These are phyloP conservation scores for Phytophthora sp. DNA, from an alignment of 352 stramenopile species.

Conservation along the genomic window DNA sequence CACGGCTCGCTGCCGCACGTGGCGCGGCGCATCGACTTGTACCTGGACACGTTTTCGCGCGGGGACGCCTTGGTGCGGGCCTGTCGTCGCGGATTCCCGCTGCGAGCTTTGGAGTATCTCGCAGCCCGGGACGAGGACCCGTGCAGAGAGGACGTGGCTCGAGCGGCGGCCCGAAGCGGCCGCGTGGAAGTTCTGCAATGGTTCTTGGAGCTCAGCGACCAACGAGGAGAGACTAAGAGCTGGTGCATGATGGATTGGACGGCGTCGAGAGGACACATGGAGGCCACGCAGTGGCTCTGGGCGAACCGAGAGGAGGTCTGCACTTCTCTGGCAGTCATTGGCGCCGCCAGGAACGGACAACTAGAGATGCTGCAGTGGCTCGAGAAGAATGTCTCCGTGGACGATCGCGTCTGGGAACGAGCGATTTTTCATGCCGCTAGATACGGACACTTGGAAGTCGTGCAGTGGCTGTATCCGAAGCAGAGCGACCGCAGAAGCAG, in stretches of 20 bases:
- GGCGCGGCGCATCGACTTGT: neutral
- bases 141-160: neutral
- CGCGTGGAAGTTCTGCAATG: constrained; percentile 21
- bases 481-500: constrained; percentile 5
- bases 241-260: constrained; percentile 12
- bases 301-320: constrained; percentile 9
- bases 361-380: constrained; percentile 18
- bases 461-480: constrained; percentile 16
- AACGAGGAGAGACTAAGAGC: neutral
- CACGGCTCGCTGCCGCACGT: neutral
- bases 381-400: constrained; percentile 2
- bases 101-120: neutral
- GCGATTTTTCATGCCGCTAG: constrained; percentile 11
- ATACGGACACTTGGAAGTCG: constrained; percentile 8
- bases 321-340: constrained; percentile 8
- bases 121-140: neutral
- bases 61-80: neutral
- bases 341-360: constrained; percentile 3
- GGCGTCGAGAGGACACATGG: constrained; percentile 9
- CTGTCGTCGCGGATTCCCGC: neutral
- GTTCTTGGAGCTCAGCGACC: constrained; percentile 7
- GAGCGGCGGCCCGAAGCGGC: constrained; percentile 1
- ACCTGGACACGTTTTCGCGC: neutral
- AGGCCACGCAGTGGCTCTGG: constrained; percentile 12
- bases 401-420: neutral